Base-by-base conservation (phyloP, 495 filamentous ascomycete genomes). In the Viridothelium virens region DNA sequence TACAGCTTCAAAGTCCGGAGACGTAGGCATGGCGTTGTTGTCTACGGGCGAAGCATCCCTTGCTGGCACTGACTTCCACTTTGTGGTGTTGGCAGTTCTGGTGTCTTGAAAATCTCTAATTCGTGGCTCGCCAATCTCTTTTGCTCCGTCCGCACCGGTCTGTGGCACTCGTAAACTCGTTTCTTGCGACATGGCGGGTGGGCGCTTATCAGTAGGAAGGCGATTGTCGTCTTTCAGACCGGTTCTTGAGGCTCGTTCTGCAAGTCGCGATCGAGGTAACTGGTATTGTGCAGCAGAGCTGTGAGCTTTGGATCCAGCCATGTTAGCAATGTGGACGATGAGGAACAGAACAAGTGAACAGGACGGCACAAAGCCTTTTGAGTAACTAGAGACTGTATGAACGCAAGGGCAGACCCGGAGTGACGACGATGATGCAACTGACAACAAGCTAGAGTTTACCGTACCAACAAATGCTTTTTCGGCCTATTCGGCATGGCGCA, bases 1-100 rank as follows among this genome's bases (percentile, higher is more conserved):
- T 39, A 64, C 65, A 9, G 59, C 66, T 5, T 59, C 53, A 62
- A 39, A 73, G 70, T 63, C 59, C 14, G 65, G 63, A 5, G 41
- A 48, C 12, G 3, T 44, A 5, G 59, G 56, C 41, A 56, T 56
- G 25, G 25, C 25, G 64, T 56, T 53, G 31, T 59, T 59, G 53
- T 7, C n/a, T 36, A 18, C 14, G 31, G 18, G 53, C 31, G 53
- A 59, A 33, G 36, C 18, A 36, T 59, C 53, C 36, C 25, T 59
- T 36, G 25, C 31, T 59, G 53, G 53, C 18, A 14, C 25, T 36
- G 53, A 5, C 33, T 33, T 36, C 7, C 25, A 7, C 31, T 36
- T 59, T 10, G 36, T 36, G 53, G 53, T 34, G 7, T 36, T 33
- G 53, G 10, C 53, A 18, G 48, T 16, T 53, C 25, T 53, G 16